Evolutionary conservation across 352 stramenopile species (phyloP), one percentile per base, ranked within the genome.

Genomic region (Globisporangium spiculum): DNA sequence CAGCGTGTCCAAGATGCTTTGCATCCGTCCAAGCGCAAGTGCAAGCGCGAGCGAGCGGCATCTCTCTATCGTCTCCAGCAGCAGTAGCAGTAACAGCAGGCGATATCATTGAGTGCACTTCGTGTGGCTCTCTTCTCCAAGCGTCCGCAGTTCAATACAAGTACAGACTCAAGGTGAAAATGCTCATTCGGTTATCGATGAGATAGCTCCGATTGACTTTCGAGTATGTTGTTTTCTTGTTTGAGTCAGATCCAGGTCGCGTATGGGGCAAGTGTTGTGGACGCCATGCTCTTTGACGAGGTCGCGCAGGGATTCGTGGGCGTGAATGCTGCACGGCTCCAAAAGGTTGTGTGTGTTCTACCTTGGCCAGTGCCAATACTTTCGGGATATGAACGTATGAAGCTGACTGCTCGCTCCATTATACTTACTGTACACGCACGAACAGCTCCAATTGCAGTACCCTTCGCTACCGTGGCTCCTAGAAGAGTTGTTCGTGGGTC

Each of bases 281-380:
- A 86, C 65, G 79, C 65, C 8, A 79, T 91, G 60, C 64, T 89
- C 36, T 87, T 89, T 55, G 75, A 91, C 57, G 79, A 91, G 67
- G 74, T 69, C 4, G 67, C 76, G 2, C 66, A 78, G 61, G 55
- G 61, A 34, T 66, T 91, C 1, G 32, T 89, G 1, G 83, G 80
- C 24, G 70, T 76, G 3, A 22, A 68, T 16, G 79, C 81, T 18
- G 59, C 63, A 3, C 36, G 38, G 7, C 73, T 87, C 9, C 75
- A 62, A 16, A 70, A 66, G 64, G 66, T 50, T 4, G 26, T 22
- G 55, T n/a, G n/a, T 30, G 12, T 26, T 18, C 20, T 64, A n/a
- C 41, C 20, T 4, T 48, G 41, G 14, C n/a, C 12, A n/a, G 41
- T n/a, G 16, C 2, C 12, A n/a, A 48, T 48, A 18, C 41, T 48